Evolutionary conservation across 2,329 filamentous ascomycete genomes (phyloP).

Genomic region (Beauveria scarabaeidicola): DNA sequence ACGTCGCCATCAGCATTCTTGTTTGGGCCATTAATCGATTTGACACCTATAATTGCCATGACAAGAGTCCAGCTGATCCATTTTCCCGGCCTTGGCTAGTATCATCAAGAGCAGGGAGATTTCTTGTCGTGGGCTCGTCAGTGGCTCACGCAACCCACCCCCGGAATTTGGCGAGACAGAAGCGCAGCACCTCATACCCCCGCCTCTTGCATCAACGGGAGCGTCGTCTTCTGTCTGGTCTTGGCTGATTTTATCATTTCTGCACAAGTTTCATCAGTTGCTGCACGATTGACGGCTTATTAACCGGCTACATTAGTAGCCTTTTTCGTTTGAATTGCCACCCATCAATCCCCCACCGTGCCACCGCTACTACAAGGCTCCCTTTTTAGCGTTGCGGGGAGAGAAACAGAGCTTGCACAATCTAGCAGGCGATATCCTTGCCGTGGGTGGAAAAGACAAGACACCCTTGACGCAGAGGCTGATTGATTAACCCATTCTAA

Average conservation of each 20-base stretch:
- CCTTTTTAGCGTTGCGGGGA: neutral
- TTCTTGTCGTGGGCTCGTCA: neutral
- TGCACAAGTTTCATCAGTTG: neutral
- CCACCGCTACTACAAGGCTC: neutral
- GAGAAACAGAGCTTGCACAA: neutral
- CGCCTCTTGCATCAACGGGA: conserved; percentile 8
- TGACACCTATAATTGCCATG: neutral
- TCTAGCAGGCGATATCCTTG: neutral
- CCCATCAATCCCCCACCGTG: neutral
- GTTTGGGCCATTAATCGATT: neutral
- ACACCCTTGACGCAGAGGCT: neutral
- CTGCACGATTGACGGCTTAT: neutral
- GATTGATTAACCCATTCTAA: neutral
- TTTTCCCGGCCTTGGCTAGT: neutral
- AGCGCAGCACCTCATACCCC: conserved; percentile 5
- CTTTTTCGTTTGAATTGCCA: neutral
- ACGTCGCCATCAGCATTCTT: neutral
- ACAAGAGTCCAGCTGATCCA: neutral
- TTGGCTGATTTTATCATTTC: neutral
- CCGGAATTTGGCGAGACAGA: neutral
- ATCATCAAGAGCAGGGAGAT: neutral
- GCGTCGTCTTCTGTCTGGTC: neutral
- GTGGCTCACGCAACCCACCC: neutral
- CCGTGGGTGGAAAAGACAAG: neutral
- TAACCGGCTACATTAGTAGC: no score